phyloP scores from a whole-genome alignment of 257 asterid species.

The Asclepias syriaca region DNA sequence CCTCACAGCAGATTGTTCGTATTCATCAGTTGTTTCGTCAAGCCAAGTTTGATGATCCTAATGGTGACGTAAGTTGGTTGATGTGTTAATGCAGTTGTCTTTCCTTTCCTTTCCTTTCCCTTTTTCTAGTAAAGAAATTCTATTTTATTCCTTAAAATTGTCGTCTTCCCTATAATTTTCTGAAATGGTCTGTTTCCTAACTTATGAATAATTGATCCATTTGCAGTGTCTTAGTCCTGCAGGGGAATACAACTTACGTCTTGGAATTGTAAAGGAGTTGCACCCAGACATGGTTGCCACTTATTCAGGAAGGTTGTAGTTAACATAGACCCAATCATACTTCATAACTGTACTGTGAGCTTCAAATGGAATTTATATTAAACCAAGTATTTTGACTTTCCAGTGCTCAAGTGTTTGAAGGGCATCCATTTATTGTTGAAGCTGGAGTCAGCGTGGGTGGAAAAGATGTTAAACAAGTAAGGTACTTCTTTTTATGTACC shows the following conservation, averaged over 20 bases:
- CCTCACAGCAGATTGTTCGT: slow-evolving; percentile 84
- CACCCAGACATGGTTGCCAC: slow-evolving; percentile 97
- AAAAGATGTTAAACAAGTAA: slow-evolving; percentile 85
- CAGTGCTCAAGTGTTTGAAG: slow-evolving; percentile 95
- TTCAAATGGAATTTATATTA: neutral
- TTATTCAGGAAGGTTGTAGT: slow-evolving; percentile 76
- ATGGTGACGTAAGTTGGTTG: slow-evolving; percentile 61
- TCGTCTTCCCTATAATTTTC: neutral
- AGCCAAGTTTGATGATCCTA: slow-evolving; percentile 91
- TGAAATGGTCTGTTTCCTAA: neutral
- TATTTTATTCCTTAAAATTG: neutral
- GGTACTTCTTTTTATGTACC: slow-evolving; percentile 19
- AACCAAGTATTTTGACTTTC: slow-evolving; percentile 12
- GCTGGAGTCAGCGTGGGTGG: slow-evolving; percentile 95
- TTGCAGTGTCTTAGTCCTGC: slow-evolving; percentile 91
- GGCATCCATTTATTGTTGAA: slow-evolving; percentile 92
- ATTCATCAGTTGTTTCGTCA: slow-evolving; percentile 90
- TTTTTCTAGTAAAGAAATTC: neutral
- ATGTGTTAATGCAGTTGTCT: slow-evolving; percentile 12
- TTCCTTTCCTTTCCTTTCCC: slow-evolving; percentile 13
- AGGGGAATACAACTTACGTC: slow-evolving; percentile 82
- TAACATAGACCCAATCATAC: slow-evolving; percentile 3
- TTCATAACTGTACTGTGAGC: neutral
- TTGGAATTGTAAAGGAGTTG: slow-evolving; percentile 85
- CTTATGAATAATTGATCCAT: slow-evolving; percentile 7